A percentile compares a stretch with the other conserved stretches of the same genome.
Conservation (phyloP, 768 basidiomycete genomes). For the Suillus weaverae region DNA sequence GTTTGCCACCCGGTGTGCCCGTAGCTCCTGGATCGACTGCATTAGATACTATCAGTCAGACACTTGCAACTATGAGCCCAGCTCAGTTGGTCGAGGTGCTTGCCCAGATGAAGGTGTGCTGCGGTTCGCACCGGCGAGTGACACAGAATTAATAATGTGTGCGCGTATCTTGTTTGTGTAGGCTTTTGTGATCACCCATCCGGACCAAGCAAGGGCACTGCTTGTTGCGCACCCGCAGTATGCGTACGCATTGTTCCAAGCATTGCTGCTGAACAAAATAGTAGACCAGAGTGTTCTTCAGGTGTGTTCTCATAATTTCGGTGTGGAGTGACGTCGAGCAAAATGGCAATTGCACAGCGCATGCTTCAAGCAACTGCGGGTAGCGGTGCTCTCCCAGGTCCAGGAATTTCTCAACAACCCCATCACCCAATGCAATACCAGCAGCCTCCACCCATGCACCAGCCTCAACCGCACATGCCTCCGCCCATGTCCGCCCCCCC, state of each 20-base stretch:
- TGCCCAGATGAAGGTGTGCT: conserved; percentile 94
- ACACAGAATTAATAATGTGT: conserved; percentile 16
- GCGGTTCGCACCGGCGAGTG: conserved; percentile 12
- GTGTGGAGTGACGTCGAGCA: conserved; percentile 7
- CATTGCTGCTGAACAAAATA: conserved; percentile 88
- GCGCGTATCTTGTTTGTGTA: conserved; percentile 32
- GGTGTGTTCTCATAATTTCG: conserved; percentile 47
- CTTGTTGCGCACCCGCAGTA: conserved; percentile 87
- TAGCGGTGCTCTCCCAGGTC: conserved; percentile 24
- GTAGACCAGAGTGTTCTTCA: conserved; percentile 86
- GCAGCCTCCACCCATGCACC: conserved; percentile 31
- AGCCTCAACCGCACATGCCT: conserved; percentile 35
- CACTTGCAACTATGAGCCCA: conserved; percentile 81
- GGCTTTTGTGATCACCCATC: conserved; percentile 90
- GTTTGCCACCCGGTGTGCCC: conserved; percentile 75
- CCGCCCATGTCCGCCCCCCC: conserved; percentile 33
- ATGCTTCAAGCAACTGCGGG: conserved; percentile 50
- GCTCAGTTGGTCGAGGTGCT: conserved; percentile 88
- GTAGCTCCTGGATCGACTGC: conserved; percentile 69
- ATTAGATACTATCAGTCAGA: conserved; percentile 83
- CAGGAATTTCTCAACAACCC: conserved; percentile 30
- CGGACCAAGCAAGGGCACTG: conserved; percentile 82
- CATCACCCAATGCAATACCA: conserved; percentile 33
- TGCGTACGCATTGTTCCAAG: conserved; percentile 95
- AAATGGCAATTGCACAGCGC: conserved; percentile 34